Evolutionary conservation across 371 early-diverging fungal genomes (phyloP).

Genomic region (Mortierella sp.): DNA sequence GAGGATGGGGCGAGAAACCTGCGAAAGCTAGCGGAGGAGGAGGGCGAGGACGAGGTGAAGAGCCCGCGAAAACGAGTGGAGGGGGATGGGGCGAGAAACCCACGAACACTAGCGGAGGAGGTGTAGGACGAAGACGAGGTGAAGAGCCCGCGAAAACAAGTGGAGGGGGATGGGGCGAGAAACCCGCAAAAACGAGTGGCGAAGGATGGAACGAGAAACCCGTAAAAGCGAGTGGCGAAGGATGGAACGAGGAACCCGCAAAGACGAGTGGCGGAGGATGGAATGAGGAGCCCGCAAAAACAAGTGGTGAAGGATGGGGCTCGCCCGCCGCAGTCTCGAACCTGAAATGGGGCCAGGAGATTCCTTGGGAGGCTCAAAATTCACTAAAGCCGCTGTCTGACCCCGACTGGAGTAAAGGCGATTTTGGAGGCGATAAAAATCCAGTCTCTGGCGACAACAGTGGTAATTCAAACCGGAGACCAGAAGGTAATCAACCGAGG

Average conservation of each 20-base stretch:
- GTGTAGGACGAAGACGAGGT: neutral
- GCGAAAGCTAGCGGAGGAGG: neutral
- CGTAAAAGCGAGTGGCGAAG: neutral
- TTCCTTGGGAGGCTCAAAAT: slow-evolving; percentile 8
- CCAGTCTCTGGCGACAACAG: neutral
- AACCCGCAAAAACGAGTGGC: neutral
- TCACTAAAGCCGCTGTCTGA: neutral
- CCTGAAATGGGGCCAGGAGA: slow-evolving; percentile 20
- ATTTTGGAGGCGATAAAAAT: neutral
- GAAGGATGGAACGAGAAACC: slow-evolving; percentile 4
- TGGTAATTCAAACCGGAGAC: neutral
- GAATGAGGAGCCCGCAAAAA: neutral
- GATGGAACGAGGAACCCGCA: slow-evolving; percentile 3
- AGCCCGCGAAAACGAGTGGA: neutral
- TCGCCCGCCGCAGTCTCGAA: neutral
- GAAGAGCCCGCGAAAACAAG: neutral
- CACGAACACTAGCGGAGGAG: neutral
- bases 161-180: slow-evolving; percentile 7
- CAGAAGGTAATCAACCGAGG: neutral
- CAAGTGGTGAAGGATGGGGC: slow-evolving; percentile 17
- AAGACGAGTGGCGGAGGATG: too few relatives aligned
- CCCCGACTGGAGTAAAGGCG: neutral
- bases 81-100: neutral
- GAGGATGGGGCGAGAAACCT: neutral
- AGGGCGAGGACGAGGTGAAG: neutral